Evolutionary conservation across 2,329 filamentous ascomycete species (phyloP), one percentile per base, ranked within the genome.

Genomic region (Aureobasidium sp.): DNA sequence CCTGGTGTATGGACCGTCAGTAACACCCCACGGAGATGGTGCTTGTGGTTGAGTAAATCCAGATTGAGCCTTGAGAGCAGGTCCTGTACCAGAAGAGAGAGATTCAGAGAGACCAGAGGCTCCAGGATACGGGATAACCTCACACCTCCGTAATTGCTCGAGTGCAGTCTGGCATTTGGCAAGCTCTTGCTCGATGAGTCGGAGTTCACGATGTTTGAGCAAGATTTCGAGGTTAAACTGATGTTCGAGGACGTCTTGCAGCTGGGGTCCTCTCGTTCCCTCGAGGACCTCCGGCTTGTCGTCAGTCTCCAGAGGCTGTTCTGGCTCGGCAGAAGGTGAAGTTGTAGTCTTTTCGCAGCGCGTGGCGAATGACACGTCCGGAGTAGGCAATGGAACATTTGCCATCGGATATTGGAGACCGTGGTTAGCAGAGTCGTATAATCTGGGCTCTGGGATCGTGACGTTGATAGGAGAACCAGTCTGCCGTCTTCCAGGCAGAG

Each of bases 111-210:
- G 84, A 42, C 84, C 82, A 64, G 83, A 80, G 64, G 84, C 83
- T 64, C 86, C 84, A 33, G 93, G 92, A 72, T 91, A 97, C 4
- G 93, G 93, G 67, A 96, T 93, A 66, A 97, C 80, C 70, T 94
- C 87, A 75, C 92, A 96, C 63, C 94, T 86, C 67, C 94, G 88
- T 64, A 99, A 79, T 76, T 97, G 94, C 75, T 99, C 94, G 66
- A 97, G 81, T 11, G 92, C 90, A 65, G 92, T 79, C 77, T 97
- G 92, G 70, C 92, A 96, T 77, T 96, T 97, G 65, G 90, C 93
- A 65, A 97, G 82, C 76, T 97, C 94, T 75, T 96, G 91, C 71
- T 97, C 90, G 73, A 97, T 96, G 66, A 96, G 80, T 61, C 92
- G 89, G 62, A 97, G 77, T 77, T 99, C 94, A 69, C 94, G 86